Conservation (phyloP, 306 rosid species). For the Adenanthera pavonina region DNA sequence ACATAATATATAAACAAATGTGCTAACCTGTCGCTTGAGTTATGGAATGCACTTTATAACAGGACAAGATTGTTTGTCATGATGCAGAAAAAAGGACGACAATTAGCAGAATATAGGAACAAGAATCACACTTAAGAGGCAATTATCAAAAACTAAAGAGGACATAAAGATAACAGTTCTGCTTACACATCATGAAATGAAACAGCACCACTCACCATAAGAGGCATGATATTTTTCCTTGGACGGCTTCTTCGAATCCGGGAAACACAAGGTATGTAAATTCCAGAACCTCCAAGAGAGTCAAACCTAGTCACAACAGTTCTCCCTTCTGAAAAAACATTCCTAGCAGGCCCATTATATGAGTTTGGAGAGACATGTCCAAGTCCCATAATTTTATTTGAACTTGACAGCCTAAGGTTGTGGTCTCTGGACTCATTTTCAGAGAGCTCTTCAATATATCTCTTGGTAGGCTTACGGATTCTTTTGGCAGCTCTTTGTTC, state of each 20-base stretch:
- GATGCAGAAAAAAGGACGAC: constrained; percentile 34
- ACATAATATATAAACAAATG: constrained; percentile 14
- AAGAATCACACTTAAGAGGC: constrained; percentile 20
- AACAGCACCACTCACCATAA: constrained; percentile 68
- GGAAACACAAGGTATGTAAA: constrained; percentile 85
- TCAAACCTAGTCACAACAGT: constrained; percentile 70
- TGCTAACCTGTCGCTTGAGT: constrained; percentile 11
- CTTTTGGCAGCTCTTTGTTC: constrained; percentile 80
- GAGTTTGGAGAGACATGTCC: constrained; percentile 54
- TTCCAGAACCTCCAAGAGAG: constrained; percentile 80
- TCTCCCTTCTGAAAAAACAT: constrained; percentile 60
- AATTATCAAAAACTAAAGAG: constrained; percentile 17
- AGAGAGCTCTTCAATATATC: constrained; percentile 98
- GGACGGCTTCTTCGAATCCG: constrained; percentile 96
- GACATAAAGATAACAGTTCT: constrained; percentile 11
- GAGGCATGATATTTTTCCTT: constrained; percentile 73
- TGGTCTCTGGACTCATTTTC: constrained; percentile 74
- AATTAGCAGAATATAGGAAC: constrained; percentile 23
- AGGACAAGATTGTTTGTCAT: constrained; percentile 8
- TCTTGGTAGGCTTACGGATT: constrained; percentile 87
- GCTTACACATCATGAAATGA: constrained; percentile 1
- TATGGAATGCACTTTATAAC: constrained; percentile 19
- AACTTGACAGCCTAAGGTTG: constrained; percentile 51
- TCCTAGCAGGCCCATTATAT: constrained; percentile 51
- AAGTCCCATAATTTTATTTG: constrained; percentile 49